phyloP scores from a whole-genome alignment of 2,329 filamentous ascomycete species.

The Knufia fluminis region DNA sequence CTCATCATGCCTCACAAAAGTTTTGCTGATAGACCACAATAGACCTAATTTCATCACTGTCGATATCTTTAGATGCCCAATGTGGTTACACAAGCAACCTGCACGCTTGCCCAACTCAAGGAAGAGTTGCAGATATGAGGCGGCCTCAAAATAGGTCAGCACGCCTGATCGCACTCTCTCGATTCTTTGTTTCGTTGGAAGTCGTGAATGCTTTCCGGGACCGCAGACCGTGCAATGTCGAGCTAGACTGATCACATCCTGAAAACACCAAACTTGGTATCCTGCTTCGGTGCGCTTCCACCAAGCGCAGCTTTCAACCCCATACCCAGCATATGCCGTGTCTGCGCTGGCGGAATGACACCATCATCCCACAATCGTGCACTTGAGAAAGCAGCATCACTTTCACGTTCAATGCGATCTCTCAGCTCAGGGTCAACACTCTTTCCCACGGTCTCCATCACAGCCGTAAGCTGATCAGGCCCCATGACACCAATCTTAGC shows the following conservation, averaged over 20 bases:
- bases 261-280: slow-evolving; percentile 69
- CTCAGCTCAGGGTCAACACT: slow-evolving; percentile 70
- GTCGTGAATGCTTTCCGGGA: too few species aligned
- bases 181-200: too few species aligned
- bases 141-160: too few species aligned
- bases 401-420: slow-evolving; percentile 79
- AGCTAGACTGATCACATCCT: slow-evolving; percentile 66
- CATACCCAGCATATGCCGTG: slow-evolving; percentile 60
- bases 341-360: slow-evolving; percentile 69
- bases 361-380: slow-evolving; percentile 88
- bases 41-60: background rate
- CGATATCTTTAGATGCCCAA: background rate
- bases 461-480: slow-evolving; percentile 61
- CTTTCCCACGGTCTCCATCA: slow-evolving; percentile 92
- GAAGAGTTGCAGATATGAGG: background rate
- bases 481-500: slow-evolving; percentile 97
- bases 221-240: too few species aligned
- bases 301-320: slow-evolving; percentile 64
- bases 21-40: background rate
- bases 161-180: too few species aligned
- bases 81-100: background rate
- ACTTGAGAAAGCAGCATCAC: slow-evolving; percentile 77
- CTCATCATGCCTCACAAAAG: background rate
- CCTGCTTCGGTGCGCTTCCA: slow-evolving; percentile 52
- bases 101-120: background rate